Conservation (phyloP, 352 stramenopile species). For the Aphanomyces euteiches region DNA sequence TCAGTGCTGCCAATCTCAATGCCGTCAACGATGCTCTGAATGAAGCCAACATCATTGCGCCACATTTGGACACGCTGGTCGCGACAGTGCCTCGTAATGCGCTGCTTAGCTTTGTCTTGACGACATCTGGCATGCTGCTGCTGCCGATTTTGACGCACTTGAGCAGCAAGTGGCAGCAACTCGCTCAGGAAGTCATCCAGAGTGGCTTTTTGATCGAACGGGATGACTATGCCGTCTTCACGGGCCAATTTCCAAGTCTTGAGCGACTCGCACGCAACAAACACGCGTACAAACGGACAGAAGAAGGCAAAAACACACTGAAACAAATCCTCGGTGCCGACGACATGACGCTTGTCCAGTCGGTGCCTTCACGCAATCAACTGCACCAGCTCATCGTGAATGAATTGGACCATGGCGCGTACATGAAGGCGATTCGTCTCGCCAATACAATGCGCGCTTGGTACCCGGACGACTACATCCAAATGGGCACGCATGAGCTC, state of each 20-base stretch:
- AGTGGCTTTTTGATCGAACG: conserved; percentile 5
- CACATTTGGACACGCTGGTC: conserved; percentile 11
- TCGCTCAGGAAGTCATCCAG: not conserved
- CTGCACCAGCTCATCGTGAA: conserved; percentile 13
- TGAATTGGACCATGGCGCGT: conserved; percentile 1
- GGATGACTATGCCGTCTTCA: not conserved
- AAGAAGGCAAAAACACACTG: not conserved
- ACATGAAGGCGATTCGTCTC: conserved; percentile 16
- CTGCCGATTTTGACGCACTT: conserved; percentile 1
- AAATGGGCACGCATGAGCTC: conserved; percentile 5
- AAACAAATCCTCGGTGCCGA: not conserved
- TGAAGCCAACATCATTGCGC: conserved; percentile 11
- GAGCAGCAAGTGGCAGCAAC: conserved; percentile 11
- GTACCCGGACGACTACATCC: conserved; percentile 22
- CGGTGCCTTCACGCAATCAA: conserved; percentile 17
- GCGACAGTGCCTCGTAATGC: not conserved
- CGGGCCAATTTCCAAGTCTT: not conserved
- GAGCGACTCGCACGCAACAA: not conserved
- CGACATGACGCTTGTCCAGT: not conserved
- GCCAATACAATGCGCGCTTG: conserved; percentile 14
- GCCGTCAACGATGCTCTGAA: conserved; percentile 15
- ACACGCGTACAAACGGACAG: not conserved
- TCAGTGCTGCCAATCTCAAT: conserved; percentile 12
- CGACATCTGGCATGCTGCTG: not conserved
- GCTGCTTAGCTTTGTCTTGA: conserved; percentile 1